These are phyloP conservation scores for Adansonia madagascariensis DNA, from an alignment of 441 rosid genomes.

Conservation along the genomic window DNA sequence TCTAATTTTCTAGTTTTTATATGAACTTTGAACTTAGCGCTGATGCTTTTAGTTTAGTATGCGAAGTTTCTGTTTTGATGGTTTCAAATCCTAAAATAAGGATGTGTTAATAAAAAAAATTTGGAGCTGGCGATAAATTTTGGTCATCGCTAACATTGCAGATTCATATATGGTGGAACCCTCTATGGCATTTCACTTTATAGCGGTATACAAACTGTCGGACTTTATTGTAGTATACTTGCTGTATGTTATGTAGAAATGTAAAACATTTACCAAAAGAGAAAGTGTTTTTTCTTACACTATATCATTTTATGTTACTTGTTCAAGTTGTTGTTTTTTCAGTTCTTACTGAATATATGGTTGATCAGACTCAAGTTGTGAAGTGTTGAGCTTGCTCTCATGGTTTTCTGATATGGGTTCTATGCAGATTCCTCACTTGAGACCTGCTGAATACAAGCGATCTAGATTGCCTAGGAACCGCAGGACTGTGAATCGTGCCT, in stretches of 20 bases:
- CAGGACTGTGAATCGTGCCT: constrained; percentile 7
- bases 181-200: neutral
- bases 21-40: neutral
- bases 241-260: neutral
- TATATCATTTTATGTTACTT: neutral
- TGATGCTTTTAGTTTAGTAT: neutral
- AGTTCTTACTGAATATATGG: neutral
- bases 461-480: neutral
- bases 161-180: neutral
- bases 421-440: constrained; percentile 64
- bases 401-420: neutral
- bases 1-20: neutral
- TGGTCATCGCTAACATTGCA: neutral
- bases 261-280: neutral
- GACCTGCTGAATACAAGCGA: constrained; percentile 1
- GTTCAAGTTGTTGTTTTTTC: neutral
- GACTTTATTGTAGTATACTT: neutral
- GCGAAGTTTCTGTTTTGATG: neutral
- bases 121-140: neutral
- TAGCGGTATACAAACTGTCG: neutral
- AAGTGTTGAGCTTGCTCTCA: constrained; percentile 12
- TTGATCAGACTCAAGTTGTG: neutral
- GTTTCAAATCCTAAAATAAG: neutral
- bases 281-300: neutral
- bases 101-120: neutral